These are phyloP conservation scores for Boletus fagicola DNA, from an alignment of 768 basidiomycete species.

Conservation along the genomic window DNA sequence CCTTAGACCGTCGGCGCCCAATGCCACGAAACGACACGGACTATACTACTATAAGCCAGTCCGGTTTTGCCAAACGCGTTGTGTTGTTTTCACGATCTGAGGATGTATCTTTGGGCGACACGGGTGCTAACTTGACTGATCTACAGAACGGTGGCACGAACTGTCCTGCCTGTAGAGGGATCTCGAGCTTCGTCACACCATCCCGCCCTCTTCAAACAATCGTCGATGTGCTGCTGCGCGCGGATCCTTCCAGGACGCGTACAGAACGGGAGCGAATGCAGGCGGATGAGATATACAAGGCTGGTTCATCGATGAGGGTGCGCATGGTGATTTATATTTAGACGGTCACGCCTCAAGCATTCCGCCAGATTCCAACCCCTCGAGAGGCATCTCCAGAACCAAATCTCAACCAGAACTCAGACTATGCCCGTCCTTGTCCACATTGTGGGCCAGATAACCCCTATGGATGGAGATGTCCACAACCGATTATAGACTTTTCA, in stretches of 20 bases:
- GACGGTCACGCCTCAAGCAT: background rate
- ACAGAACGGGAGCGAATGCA: conserved; percentile 70
- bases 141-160: conserved; percentile 78
- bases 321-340: conserved; percentile 20
- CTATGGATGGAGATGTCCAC: conserved; percentile 79
- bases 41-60: background rate
- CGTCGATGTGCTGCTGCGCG: conserved; percentile 68
- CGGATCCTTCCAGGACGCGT: conserved; percentile 65
- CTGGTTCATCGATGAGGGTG: conserved; percentile 63
- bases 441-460: conserved; percentile 69
- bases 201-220: conserved; percentile 73
- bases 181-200: conserved; percentile 65
- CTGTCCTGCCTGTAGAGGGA: conserved; percentile 77
- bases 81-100: background rate
- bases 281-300: conserved; percentile 77
- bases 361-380: conserved; percentile 66
- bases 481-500: conserved; percentile 71
- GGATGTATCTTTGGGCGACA: background rate
- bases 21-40: conserved; percentile 4
- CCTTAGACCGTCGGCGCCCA: background rate
- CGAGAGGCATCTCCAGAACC: conserved; percentile 77
- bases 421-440: conserved; percentile 76
- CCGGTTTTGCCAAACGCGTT: background rate
- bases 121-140: conserved; percentile 14
- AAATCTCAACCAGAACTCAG: conserved; percentile 58